Base-by-base conservation (phyloP, 805 yeast genomes). In the Suhomyces emberorum region DNA sequence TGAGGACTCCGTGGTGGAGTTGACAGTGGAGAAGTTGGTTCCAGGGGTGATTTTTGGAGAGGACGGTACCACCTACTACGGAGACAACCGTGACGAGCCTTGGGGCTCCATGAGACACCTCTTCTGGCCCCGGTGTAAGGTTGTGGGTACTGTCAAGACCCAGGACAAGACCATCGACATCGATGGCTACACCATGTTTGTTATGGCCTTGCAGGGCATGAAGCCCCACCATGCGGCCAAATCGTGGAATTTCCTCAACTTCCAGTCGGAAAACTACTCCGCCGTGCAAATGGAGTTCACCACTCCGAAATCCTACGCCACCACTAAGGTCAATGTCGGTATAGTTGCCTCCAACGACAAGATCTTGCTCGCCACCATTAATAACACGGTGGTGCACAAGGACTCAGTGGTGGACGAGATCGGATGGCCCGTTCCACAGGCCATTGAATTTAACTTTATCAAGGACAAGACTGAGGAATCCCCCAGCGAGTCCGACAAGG, bases 141-240 rank as follows among this genome's bases (percentile, higher is more conserved):
- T 78, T 30, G 55, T 53, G 14, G 98, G 98, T 54, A 68, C 76
- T 14, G 62, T 93, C 44, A 70, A 42, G 38, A 47, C 28, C 34
- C 58, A 34, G 40, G 42, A 24, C 45, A 51, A 35, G 50, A 49
- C 52, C 3, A 51, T 70, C 33, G 68, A 61, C 19, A 57, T 76
- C 34, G 57, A 70, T 28, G 79, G 77, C 25, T 59, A 53, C 37
- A 63, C 88, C 33, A 84, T 93, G 95, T 89, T 80, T 56, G 96
- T 91, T 36, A 82, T 86, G 91, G 98, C 98, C 5, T 68, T 88
- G 49, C 98, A 93, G 69, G 98, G 98, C 43, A 89, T 93, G 98
- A 93, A 93, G 63, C 98, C 98, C 7, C 97, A 93, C 63, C 98
- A 93, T 64, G 96, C 97, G 23, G 98, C 98, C 38, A 87, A 95